phyloP scores from a whole-genome alignment of 2,329 filamentous ascomycete genomes.

The Sporothrix globosa region DNA sequence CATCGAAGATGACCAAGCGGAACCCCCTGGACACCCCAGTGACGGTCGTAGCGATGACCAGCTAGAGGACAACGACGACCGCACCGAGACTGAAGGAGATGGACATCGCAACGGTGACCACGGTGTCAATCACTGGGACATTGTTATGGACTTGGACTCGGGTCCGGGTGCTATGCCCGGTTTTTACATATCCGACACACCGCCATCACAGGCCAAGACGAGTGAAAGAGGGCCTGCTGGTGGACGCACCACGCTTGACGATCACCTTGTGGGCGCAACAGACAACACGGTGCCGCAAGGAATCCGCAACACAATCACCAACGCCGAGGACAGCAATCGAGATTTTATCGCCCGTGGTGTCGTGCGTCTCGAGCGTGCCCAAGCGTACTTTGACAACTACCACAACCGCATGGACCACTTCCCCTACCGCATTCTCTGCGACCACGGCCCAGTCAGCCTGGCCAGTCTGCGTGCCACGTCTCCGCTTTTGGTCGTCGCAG shows the following conservation, averaged over 20 bases:
- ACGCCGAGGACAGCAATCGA: background rate
- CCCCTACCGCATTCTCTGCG: slow-evolving; percentile 27
- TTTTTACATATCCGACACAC: slow-evolving; percentile 26
- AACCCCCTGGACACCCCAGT: background rate
- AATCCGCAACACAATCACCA: background rate
- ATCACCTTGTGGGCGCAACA: background rate
- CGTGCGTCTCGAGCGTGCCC: slow-evolving; percentile 8
- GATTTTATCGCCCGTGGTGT: slow-evolving; percentile 3
- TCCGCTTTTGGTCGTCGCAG: slow-evolving; percentile 18
- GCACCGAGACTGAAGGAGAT: background rate
- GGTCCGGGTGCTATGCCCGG: slow-evolving; percentile 24
- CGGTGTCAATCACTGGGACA: slow-evolving; percentile 21
- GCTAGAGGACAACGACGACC: background rate
- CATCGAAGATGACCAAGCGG: background rate
- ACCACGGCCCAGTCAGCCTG: slow-evolving; percentile 16
- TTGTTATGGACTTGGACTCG: slow-evolving; percentile 24
- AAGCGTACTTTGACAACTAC: slow-evolving; percentile 28
- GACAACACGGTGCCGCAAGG: background rate
- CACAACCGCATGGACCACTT: slow-evolving; percentile 29
- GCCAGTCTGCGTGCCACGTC: slow-evolving; percentile 15
- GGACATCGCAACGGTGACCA: slow-evolving; percentile 7
- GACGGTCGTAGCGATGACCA: background rate
- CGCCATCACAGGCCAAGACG: background rate
- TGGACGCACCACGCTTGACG: background rate
- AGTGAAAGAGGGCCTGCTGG: no score